Conservation (phyloP, 2,329 filamentous ascomycete genomes). For the Dothidotthia symphoricarpi region DNA sequence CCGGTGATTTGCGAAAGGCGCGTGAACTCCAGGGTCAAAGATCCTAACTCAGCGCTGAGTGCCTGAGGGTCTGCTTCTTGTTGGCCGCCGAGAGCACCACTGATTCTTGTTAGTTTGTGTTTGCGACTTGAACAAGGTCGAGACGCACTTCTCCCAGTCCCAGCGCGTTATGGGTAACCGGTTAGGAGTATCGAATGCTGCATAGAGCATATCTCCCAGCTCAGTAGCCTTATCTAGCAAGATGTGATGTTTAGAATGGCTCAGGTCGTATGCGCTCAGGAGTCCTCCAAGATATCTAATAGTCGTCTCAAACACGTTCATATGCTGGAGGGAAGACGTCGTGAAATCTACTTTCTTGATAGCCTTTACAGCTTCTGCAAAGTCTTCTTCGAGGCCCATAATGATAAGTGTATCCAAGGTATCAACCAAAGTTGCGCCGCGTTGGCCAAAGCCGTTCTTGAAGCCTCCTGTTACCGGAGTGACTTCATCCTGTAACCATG, state of each 20-base stretch:
- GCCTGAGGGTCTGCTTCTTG: constrained; percentile 33
- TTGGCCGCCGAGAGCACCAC: constrained; percentile 28
- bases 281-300: constrained; percentile 43
- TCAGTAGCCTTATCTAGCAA: constrained; percentile 43
- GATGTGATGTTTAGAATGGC: constrained; percentile 34
- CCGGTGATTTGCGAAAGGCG: constrained; percentile 41
- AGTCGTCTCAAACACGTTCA: constrained; percentile 45
- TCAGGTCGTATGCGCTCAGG: constrained; percentile 41
- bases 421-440: constrained; percentile 61
- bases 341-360: constrained; percentile 57
- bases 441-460: constrained; percentile 54
- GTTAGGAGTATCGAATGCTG: constrained; percentile 46
- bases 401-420: constrained; percentile 62
- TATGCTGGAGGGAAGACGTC: constrained; percentile 33
- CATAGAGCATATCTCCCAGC: constrained; percentile 47
- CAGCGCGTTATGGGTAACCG: constrained; percentile 44
- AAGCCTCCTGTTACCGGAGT: constrained; percentile 49
- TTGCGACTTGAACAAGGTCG: background rate
- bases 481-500: constrained; percentile 56
- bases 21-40: constrained; percentile 42
- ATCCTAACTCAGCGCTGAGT: constrained; percentile 41
- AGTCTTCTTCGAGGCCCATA: constrained; percentile 59
- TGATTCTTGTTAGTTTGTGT: constrained; percentile 17
- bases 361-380: constrained; percentile 54
- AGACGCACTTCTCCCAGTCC: constrained; percentile 39